phyloP scores from a whole-genome alignment of 1,284 basidiomycete species.

The Austroboletus niveus region DNA sequence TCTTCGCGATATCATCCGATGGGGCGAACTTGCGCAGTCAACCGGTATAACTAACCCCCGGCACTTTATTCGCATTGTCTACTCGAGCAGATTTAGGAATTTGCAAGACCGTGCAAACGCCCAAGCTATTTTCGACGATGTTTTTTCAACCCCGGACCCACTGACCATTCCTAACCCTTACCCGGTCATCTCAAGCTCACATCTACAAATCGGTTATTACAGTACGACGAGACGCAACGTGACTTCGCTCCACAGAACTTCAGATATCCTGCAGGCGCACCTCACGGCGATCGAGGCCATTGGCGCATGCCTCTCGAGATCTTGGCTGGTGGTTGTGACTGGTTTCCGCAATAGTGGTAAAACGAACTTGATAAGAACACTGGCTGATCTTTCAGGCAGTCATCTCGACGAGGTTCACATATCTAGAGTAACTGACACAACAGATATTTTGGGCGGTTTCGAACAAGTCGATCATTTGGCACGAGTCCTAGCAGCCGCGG shows the following conservation, averaged over 20 bases:
- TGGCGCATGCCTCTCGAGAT: slow-evolving; percentile 71
- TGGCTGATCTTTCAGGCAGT: slow-evolving; percentile 75
- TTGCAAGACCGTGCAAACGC: slow-evolving; percentile 64
- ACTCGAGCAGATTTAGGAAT: slow-evolving; percentile 86
- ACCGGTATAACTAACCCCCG: slow-evolving; percentile 40
- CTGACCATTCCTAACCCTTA: slow-evolving; percentile 18
- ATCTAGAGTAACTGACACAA: slow-evolving; percentile 89
- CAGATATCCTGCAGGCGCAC: slow-evolving; percentile 61
- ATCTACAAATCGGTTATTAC: slow-evolving; percentile 76
- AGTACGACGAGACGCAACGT: slow-evolving; percentile 47
- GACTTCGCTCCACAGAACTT: slow-evolving; percentile 39
- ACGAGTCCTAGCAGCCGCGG: slow-evolving; percentile 39
- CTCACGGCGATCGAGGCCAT: slow-evolving; percentile 75
- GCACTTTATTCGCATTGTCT: slow-evolving; percentile 61
- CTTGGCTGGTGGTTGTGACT: slow-evolving; percentile 88
- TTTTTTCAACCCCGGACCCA: slow-evolving; percentile 47
- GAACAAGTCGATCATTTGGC: slow-evolving; percentile 76
- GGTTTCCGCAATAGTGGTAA: slow-evolving; percentile 81
- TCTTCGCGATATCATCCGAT: slow-evolving; percentile 91
- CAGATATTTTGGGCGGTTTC: slow-evolving; percentile 93
- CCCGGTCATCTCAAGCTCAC: slow-evolving; percentile 49
- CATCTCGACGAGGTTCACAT: slow-evolving; percentile 74
- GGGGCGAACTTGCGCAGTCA: slow-evolving; percentile 66
- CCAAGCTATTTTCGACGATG: slow-evolving; percentile 56
- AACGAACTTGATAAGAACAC: slow-evolving; percentile 67